Conservation (phyloP, 2,329 filamentous ascomycete genomes). For the Hypocreales sp. region DNA sequence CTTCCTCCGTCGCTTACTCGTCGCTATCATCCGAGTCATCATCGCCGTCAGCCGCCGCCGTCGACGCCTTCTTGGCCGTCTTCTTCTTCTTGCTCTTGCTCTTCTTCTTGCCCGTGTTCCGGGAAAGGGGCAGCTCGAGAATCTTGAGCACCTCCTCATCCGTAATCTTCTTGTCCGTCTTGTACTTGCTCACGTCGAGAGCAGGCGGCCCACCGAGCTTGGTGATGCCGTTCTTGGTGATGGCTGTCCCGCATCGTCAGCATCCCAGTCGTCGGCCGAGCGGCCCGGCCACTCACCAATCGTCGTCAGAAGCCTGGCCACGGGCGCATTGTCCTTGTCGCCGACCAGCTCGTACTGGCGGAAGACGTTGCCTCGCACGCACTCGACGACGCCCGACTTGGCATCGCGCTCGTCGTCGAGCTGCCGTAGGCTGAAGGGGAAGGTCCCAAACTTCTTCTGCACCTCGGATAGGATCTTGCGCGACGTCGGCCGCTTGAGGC, state of each 20-base stretch:
- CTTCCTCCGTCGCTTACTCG: slow-evolving; percentile 1
- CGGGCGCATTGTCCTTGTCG: slow-evolving; percentile 76
- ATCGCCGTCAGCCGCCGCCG: slow-evolving; percentile 6
- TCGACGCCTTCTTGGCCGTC: slow-evolving; percentile 29
- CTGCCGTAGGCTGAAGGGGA: slow-evolving; percentile 95
- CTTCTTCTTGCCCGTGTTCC: slow-evolving; percentile 85
- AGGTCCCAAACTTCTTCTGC: slow-evolving; percentile 91
- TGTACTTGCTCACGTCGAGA: slow-evolving; percentile 65
- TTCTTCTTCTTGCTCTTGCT: slow-evolving; percentile 76
- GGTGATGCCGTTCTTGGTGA: slow-evolving; percentile 94
- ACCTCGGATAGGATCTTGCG: slow-evolving; percentile 87
- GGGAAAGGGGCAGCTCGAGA: slow-evolving; percentile 71
- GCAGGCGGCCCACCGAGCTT: slow-evolving; percentile 65
- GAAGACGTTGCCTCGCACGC: slow-evolving; percentile 82
- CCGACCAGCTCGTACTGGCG: slow-evolving; percentile 93
- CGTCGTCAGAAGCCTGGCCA: slow-evolving; percentile 79
- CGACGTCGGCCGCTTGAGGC: slow-evolving; percentile 85
- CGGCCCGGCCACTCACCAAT: slow-evolving; percentile 51
- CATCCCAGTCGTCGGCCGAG: neutral
- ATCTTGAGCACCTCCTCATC: slow-evolving; percentile 94
- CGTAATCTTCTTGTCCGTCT: slow-evolving; percentile 95
- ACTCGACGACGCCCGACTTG: slow-evolving; percentile 92
- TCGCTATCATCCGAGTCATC: slow-evolving; percentile 12
- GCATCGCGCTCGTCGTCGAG: slow-evolving; percentile 91
- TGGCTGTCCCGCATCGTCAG: slow-evolving; percentile 37